Percentiles rank a stretch among this genome's conserved stretches.
Evolutionary conservation across 352 stramenopile genomes (phyloP).

Genomic region (Phytophthora colocasiae): DNA sequence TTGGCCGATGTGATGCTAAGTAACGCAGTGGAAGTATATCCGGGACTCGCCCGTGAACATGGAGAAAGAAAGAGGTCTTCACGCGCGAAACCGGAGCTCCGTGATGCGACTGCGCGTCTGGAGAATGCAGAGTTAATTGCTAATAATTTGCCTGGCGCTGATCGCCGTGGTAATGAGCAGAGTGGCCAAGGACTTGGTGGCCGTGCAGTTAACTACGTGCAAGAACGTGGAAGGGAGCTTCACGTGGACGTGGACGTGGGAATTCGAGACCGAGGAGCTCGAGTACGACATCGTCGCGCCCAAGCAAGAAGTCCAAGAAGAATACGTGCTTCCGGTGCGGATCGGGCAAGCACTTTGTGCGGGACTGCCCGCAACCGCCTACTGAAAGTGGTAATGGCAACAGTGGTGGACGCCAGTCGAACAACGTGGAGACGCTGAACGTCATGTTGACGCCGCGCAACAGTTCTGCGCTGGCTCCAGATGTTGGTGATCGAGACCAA

Average conservation of each 20-base stretch:
- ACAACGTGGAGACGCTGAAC: not conserved
- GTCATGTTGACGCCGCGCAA: not conserved
- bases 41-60: not conserved
- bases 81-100: not conserved
- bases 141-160: not conserved
- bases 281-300: not conserved
- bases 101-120: not conserved
- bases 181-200: not conserved
- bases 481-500: not conserved
- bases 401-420: not conserved
- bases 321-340: not conserved
- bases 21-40: not conserved
- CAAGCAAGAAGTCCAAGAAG: not conserved
- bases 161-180: not conserved
- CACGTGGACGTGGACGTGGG: not conserved
- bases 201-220: not conserved
- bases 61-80: not conserved
- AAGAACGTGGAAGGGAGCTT: not conserved
- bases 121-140: not conserved
- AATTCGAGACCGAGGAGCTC: not conserved
- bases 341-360: not conserved
- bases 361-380: not conserved
- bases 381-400: not conserved
- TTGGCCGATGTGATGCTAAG: not conserved
- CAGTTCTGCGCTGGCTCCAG: not conserved